Conservation (phyloP, 495 filamentous ascomycete species). For the Margaritispora aquatica region DNA sequence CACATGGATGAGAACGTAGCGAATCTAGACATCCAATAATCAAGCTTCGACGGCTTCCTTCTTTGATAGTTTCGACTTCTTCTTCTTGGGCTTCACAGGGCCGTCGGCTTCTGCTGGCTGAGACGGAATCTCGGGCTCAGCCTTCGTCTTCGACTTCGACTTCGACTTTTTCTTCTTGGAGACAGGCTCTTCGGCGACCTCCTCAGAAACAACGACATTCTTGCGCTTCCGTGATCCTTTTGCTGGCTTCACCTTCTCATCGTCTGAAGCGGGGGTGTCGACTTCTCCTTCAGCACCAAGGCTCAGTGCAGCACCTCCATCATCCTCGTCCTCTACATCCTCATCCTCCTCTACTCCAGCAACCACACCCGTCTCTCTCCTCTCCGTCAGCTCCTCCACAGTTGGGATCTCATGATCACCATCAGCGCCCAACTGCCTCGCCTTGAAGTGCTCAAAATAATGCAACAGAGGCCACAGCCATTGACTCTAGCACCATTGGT, state of each 20-base stretch:
- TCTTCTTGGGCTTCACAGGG: no score
- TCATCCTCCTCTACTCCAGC: background rate
- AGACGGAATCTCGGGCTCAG: background rate
- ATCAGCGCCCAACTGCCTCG: background rate
- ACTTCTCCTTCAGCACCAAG: background rate
- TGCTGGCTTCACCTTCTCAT: background rate
- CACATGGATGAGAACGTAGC: no score
- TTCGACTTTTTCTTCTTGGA: background rate
- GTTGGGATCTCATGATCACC: background rate
- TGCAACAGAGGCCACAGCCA: background rate
- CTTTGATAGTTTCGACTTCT: no score
- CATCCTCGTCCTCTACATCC: background rate
- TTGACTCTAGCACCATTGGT: no score
- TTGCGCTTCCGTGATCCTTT: background rate
- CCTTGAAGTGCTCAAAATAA: background rate
- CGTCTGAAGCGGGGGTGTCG: background rate
- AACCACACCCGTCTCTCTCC: background rate
- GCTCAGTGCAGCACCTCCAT: background rate
- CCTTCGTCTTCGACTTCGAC: background rate
- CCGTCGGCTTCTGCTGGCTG: background rate
- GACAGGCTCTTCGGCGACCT: background rate
- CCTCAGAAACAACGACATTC: background rate
- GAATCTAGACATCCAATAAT: no score
- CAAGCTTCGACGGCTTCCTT: no score
- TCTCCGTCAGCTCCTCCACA: background rate